Base-by-base conservation (phyloP, 1,284 basidiomycete species). In the Violaceomyces palustris region DNA sequence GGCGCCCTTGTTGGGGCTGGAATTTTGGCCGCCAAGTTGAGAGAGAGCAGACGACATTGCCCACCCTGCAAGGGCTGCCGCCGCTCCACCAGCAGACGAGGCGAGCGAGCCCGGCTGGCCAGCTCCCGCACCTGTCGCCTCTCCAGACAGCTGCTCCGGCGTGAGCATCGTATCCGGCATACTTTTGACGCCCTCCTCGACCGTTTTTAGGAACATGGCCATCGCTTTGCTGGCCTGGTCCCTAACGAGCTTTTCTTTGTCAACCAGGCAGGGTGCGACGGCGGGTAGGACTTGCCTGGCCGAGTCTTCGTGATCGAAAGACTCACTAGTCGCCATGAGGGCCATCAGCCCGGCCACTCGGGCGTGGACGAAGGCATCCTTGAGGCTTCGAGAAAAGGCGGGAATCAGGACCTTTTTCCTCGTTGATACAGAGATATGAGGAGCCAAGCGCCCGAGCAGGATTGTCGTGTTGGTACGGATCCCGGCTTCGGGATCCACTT, bases 381-480 rank as follows among this genome's bases (percentile, higher is more conserved):
- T 91, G 35, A 98, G 74, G 8, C 88, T 87, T 42, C 90, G 81
- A 1, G 86, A 81, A 72, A 98, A 98, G 1, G 94, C 94, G 1
- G 93, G 90, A 1, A 97, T 87, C 2, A 99, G 82, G 9, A 99
- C 90, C 69, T 96, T 97, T 56, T 85, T 83, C 71, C 92, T 90
- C 6, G 93, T 97, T 60, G 88, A 84, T 47, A 86, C 81, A 1
- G 86, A 85, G 2, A 98, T 78, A 3, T 82, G 81, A 0, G 89
- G 89, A 0, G 87, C 89, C 3, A 99, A 80, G 9, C 92, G 81
- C 8, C 93, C 93, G 32, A 99, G 83, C 4, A 98, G 81, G 59
- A 98, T 94, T 68, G 91, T 97, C 0, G 93, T 96, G 71, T 98
- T 98, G 11, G 93, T 98, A 31, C 94, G 83, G 65, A 98, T 96